Evolutionary conservation across 176 grass and related monocot species (phyloP).

Genomic region (Bolboschoenus planiculmis): DNA sequence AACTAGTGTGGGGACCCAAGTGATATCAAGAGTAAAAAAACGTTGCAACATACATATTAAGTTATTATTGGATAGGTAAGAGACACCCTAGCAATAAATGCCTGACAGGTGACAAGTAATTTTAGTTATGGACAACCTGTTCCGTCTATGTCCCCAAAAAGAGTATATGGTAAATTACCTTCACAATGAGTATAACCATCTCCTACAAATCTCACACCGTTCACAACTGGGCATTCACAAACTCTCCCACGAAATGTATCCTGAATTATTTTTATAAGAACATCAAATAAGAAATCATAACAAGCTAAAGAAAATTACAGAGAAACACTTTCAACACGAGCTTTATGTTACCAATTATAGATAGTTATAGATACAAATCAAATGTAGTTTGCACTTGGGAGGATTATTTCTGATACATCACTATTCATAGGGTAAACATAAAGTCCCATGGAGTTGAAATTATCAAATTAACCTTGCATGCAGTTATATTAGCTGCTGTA

Average conservation of each 20-base stretch:
- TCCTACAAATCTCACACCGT: constrained; percentile 82
- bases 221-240: constrained; percentile 68
- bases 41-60: neutral
- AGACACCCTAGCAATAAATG: neutral
- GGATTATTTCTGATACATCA: neutral
- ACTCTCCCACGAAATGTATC: constrained; percentile 92
- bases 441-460: constrained; percentile 14
- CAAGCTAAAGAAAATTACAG: neutral
- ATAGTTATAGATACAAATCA: neutral
- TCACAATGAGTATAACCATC: constrained; percentile 92
- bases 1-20: neutral
- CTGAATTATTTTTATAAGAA: constrained; percentile 33
- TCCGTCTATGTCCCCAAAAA: neutral
- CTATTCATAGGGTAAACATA: constrained; percentile 5
- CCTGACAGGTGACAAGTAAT: neutral
- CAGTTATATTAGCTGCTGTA: constrained; percentile 76
- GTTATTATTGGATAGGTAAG: neutral
- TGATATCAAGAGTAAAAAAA: neutral
- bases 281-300: constrained; percentile 8
- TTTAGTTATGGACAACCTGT: neutral
- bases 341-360: neutral
- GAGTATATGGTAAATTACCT: constrained; percentile 44
- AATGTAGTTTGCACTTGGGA: neutral
- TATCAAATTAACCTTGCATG: constrained; percentile 73
- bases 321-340: neutral